These are phyloP conservation scores for Sporobolomyces roseus DNA, from an alignment of 768 basidiomycete species.

Conservation along the genomic window DNA sequence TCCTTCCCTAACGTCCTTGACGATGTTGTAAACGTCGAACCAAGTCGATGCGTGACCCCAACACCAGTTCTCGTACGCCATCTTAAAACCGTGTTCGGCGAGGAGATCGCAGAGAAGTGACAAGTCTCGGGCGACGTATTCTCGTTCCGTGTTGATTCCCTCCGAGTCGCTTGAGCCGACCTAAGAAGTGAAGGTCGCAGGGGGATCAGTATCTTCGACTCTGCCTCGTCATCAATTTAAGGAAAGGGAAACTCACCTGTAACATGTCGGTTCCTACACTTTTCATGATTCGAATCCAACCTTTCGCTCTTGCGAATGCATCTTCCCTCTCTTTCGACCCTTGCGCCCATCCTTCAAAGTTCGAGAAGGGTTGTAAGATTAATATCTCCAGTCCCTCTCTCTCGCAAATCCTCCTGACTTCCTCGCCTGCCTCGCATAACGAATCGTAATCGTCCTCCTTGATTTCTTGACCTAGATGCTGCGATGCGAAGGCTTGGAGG, in stretches of 20 bases:
- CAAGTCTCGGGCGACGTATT: slow-evolving; percentile 39
- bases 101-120: slow-evolving; percentile 41
- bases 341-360: slow-evolving; percentile 44
- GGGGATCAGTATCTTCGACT: too few species aligned
- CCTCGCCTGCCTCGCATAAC: slow-evolving; percentile 18
- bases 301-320: slow-evolving; percentile 13
- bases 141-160: slow-evolving; percentile 23
- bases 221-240: too few species aligned
- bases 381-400: slow-evolving; percentile 28
- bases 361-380: slow-evolving; percentile 44
- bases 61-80: slow-evolving; percentile 45
- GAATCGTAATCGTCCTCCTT: slow-evolving; percentile 30
- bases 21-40: slow-evolving; percentile 43
- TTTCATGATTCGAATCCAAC: slow-evolving; percentile 44
- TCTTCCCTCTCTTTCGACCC: slow-evolving; percentile 34
- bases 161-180: slow-evolving; percentile 38
- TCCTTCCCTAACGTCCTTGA: slow-evolving; percentile 27
- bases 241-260: slow-evolving; percentile 36
- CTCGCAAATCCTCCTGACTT: slow-evolving; percentile 15
- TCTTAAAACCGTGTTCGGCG: slow-evolving; percentile 29
- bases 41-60: slow-evolving; percentile 41
- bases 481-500: slow-evolving; percentile 31
- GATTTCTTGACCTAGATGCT: slow-evolving; percentile 1
- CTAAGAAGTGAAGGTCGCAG: too few species aligned
- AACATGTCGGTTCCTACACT: slow-evolving; percentile 36